Evolutionary conservation across 2,329 filamentous ascomycete species (phyloP), one percentile per base, ranked within the genome.

Genomic region (Colletotrichum orchidophilum): DNA sequence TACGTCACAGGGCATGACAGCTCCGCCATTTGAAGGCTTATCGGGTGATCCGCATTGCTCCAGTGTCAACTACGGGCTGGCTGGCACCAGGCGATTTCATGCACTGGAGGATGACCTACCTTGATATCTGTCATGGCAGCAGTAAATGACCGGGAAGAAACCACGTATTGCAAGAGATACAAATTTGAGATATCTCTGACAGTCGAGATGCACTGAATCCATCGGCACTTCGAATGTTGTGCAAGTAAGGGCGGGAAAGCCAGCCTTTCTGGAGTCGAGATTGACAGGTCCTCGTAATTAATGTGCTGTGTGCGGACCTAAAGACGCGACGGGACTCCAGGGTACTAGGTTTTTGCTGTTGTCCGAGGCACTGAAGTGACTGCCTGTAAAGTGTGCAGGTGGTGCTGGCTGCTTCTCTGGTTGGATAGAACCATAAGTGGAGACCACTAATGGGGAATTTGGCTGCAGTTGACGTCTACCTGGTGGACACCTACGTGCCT

Each of bases 341-440:
- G 33, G 18, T 58, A 18, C 12, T 29, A 12, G 15, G n/a, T n/a
- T 39, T 58, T 42, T 42, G 39, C 39, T n/a, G 18, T 21, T 35
- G 24, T 39, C 3, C 21, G 39, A 31, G 18, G 50, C 21, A 26
- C 24, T 53, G 15, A 12, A 27, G 50, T 53, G 12, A 26, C 26
- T 53, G 42, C 65, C 59, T 31, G 53, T 69, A 35, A 50, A 66
- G 39, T n/a, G 24, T 58, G 33, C 62, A 73, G 67, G 70, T 72
- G 58, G 18, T 57, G 21, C 29, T 50, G 29, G 49, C 42, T 29
- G 31, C 39, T 18, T 26, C 33, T 58, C 46, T 72, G 70, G 67
- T 73, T 73, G 67, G 71, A 46, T 57, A 18, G 33, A 31, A 49
- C 18, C 2, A n/a, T n/a, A n/a, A n/a, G n/a, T n/a, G 42, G n/a